A percentile compares a stretch with the other conserved stretches of the same genome.
These are phyloP conservation scores for Myrica gale DNA, from an alignment of 306 rosid species.

Conservation along the genomic window DNA sequence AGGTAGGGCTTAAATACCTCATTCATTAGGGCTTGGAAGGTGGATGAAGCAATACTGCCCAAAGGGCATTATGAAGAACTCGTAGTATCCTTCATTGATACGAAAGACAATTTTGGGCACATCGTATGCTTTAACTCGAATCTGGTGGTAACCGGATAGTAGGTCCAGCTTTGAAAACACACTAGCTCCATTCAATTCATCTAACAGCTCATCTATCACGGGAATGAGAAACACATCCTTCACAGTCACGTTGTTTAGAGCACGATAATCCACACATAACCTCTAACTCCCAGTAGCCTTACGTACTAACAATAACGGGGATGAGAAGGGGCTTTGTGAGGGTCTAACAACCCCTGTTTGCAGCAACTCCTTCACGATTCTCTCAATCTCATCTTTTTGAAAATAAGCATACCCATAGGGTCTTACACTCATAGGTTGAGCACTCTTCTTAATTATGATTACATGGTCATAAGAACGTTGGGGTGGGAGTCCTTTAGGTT, in stretches of 20 bases:
- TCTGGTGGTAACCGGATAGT: too few species aligned
- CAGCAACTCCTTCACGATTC: not conserved
- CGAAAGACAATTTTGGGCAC: too few species aligned
- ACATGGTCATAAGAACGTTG: not conserved
- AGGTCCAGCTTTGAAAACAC: too few species aligned
- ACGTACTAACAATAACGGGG: not conserved
- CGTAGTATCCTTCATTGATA: too few species aligned
- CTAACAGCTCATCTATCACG: not conserved
- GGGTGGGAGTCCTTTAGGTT: not conserved
- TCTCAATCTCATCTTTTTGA: not conserved
- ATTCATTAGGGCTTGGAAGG: too few species aligned
- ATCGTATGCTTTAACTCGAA: too few species aligned
- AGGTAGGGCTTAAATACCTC: too few species aligned
- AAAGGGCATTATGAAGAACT: too few species aligned
- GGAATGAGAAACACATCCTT: not conserved
- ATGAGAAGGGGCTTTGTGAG: not conserved
- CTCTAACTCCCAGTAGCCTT: not conserved
- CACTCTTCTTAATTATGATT: not conserved
- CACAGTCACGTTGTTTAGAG: not conserved
- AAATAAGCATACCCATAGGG: not conserved
- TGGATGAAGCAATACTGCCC: too few species aligned
- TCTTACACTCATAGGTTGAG: fast-evolving
- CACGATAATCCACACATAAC: not conserved
- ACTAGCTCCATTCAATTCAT: not conserved
- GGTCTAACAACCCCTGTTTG: not conserved